Base-by-base conservation (phyloP, 805 yeast genomes). In the Dipodascopsis tothii region DNA sequence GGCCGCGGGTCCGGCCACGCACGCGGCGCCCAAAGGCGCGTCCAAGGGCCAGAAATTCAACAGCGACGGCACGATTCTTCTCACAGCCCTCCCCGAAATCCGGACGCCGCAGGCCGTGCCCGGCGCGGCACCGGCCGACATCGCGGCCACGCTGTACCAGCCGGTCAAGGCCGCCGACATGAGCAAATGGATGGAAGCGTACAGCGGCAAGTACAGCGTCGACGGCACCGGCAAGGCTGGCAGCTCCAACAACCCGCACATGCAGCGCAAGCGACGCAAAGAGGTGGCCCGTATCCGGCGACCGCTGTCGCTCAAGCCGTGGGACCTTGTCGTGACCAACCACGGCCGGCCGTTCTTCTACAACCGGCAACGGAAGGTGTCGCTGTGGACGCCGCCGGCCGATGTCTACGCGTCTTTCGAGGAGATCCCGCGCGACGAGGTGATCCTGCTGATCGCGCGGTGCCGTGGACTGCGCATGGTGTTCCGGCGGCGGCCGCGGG, bases 331-430 rank as follows among this genome's bases (percentile, higher is more conserved):
- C 1, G 59, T 74, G 19, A 61, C 70, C 14, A 58, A 60, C 19
- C 56, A 61, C 5, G 79, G 78, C 0, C 43, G 63, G 2, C 67
- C 71, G 45, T 73, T 67, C 55, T 73, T 65, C 37, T 56, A 66
- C 44, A 64, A 71, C 50, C 32, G 23, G 1, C 43, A 33, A 2
- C 57, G 65, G 1, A 48, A 56, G 5, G 46, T 44, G 33, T 64
- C 72, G 1, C 42, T 48, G 3, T 69, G 75, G 74, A 42, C 47
- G 19, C 59, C 70, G 5, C 63, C 65, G 1, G 58, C 55, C 1
- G 55, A 54, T 11, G 58, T 68, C 14, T 38, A 50, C 9, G 44
- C 46, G 4, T 45, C 60, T 5, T 32, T 70, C 20, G 50, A 60
- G 2, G 36, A 46, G 2, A 20, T 67, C 35, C 69, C 65, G 30